These are phyloP conservation scores for Acacia acuminata DNA, from an alignment of 306 rosid species.

Conservation along the genomic window DNA sequence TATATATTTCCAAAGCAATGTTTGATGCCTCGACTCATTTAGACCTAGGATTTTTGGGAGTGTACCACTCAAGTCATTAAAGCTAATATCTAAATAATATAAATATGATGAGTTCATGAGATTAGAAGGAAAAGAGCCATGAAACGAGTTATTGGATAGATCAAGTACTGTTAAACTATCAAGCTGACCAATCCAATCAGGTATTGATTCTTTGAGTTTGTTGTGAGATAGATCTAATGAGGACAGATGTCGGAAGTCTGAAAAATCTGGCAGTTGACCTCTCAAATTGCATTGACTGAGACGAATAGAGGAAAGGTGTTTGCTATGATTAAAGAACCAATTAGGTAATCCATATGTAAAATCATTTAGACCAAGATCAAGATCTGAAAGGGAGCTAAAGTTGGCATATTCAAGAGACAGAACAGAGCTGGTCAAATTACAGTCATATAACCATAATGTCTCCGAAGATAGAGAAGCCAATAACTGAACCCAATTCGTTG, in stretches of 20 bases:
- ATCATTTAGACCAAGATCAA: background rate
- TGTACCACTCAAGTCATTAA: too few species aligned
- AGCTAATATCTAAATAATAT: background rate
- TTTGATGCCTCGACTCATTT: fast-evolving
- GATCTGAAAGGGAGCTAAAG: background rate
- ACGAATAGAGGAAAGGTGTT: background rate
- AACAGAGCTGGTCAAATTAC: background rate
- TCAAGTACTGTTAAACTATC: background rate
- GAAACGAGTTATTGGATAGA: background rate
- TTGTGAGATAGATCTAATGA: background rate
- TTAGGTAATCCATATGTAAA: background rate
- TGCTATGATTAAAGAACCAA: background rate
- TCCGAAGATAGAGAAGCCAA: background rate
- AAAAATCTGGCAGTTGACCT: background rate
- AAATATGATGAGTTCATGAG: background rate
- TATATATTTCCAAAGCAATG: too few species aligned
- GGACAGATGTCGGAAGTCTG: background rate
- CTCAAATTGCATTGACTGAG: background rate
- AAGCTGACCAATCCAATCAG: background rate
- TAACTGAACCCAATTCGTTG: background rate
- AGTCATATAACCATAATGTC: background rate
- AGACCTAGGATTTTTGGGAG: too few species aligned
- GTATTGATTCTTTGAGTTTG: background rate
- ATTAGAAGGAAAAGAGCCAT: background rate
- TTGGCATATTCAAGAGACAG: background rate